A percentile compares a stretch with the other conserved stretches of the same genome.
phyloP scores from a whole-genome alignment of 495 filamentous ascomycete genomes.

The Beverwykella pulmonaria region DNA sequence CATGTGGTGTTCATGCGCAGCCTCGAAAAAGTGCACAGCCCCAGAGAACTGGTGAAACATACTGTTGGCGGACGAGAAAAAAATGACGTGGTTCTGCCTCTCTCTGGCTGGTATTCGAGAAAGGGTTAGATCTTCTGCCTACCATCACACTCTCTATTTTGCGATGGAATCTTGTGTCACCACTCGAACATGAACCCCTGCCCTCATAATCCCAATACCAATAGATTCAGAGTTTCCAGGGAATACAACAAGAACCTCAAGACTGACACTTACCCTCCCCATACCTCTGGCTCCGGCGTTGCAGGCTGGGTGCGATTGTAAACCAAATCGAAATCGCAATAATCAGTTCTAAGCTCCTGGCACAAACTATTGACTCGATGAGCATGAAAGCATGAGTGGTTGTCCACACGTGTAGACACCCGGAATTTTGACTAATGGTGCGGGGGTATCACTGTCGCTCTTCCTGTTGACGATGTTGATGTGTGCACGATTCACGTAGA shows the following conservation, averaged over 20 bases:
- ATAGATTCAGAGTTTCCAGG: too few species aligned
- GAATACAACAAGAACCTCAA: too few species aligned
- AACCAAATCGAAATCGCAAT: background rate
- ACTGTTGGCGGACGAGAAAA: too few species aligned
- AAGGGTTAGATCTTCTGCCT: too few species aligned
- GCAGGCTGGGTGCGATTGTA: background rate
- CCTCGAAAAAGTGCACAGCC: background rate
- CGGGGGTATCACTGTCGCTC: constrained; percentile 2
- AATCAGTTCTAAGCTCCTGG: too few species aligned
- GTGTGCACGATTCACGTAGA: constrained; percentile 27
- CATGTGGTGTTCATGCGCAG: background rate
- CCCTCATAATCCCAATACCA: too few species aligned
- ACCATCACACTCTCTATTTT: too few species aligned
- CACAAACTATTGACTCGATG: too few species aligned
- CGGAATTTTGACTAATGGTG: constrained; percentile 22
- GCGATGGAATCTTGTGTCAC: too few species aligned
- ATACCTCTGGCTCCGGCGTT: background rate
- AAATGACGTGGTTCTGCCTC: too few species aligned
- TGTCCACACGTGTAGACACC: constrained; percentile 20
- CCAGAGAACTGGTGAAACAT: background rate
- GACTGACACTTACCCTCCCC: background rate
- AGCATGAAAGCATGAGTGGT: constrained; percentile 4
- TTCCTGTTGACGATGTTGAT: constrained; percentile 13
- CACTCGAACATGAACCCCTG: too few species aligned
- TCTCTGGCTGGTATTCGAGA: too few species aligned